Evolutionary conservation across 352 stramenopile genomes (phyloP), one percentile per base, ranked within the genome.

Genomic region (Phytophthora europaea): DNA sequence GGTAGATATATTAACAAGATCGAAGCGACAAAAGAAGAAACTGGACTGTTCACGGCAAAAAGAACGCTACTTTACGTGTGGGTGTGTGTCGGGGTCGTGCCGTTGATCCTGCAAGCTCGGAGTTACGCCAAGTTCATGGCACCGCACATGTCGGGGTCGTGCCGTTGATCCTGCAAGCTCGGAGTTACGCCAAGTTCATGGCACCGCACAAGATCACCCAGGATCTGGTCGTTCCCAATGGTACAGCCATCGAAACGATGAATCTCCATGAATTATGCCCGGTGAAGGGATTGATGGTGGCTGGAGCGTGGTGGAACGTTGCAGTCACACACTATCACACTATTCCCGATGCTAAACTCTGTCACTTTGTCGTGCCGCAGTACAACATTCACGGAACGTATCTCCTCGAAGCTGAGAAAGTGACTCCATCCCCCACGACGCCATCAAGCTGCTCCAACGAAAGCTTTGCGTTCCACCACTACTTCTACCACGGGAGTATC

Each of bases 401-500:
- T 23, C 18, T 71, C 9, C 43, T 63, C 5, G 45, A 13, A 50
- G 5, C 12, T 22, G 50, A 26, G 1, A 45, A 31, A 22, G 48
- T 45, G 12, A 10, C 40, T 38, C 52, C 62, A 26, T 60, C 23
- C 0, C 23, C 34, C 6, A 65, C 64, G 4, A 65, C 54, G 15
- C 54, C 64, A 36, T 16, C 34, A n/a, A 65, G 31, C 22, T 71
- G 64, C 34, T 34, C 31, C 9, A 16, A 43, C 15, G 45, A 71
- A 8, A 65, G 45, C 20, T 65, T 26, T 13, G 16, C 22, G 9
- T 65, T 62, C 18, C 40, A 65, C 12, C 55, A 71, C 13, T 71
- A 71, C 33, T 71, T 65, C 26, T 71, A 65, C n/a, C 64, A 71
- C 18, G 64, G 64, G 1, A 71, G 64, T 55, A 59, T 71, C 28